Base-by-base conservation (phyloP, 352 stramenopile genomes). In the Ophiocytium majus region DNA sequence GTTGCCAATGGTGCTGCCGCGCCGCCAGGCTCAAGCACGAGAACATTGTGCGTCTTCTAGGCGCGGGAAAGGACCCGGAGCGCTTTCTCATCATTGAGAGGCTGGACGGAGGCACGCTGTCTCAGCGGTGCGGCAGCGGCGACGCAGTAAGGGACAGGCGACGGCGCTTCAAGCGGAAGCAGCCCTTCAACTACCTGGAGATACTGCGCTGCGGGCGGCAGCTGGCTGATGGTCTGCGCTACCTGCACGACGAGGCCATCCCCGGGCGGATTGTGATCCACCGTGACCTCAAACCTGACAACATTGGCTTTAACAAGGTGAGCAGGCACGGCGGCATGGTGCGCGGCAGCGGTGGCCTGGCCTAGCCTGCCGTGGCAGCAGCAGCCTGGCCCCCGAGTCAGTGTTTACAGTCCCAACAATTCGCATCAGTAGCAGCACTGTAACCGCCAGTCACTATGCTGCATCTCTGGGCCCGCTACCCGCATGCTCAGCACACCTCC, bases 231-330 rank as follows among this genome's bases (percentile, higher is more conserved):
- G 86, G 82, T 10, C 63, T 89, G 43, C 35, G 76, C 28, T 80
- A 89, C 80, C 81, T 89, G 34, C 86, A 89, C 78, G 86, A 89
- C 34, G 86, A 89, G 31, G 86, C 86, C 32, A 89, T 89, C 43
- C 86, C 86, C 14, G 86, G 86, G 23, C 78, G 76, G 10, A 86
- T 83, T 57, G 78, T 89, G 9, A 84, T 89, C 5, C 86, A 89
- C 50, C 37, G 64, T 0, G 84, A 88, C 63, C n/a, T 88, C 14
- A 88, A 90, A 85, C 89, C 89, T 1, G 89, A 91, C 76, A 91
- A 91, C 49, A 82, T 91, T 19, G 89, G 89, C 0, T 91, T 91
- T 57, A 89, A 82, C 32, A 79, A 76, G 23, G 83, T 83, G 43
- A 57, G 43, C 43, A 57, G 43, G n/a, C n/a, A n/a, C n/a, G n/a